These are phyloP conservation scores for Discostella pseudostelligera DNA, from an alignment of 108 stramenopile species.

Conservation along the genomic window DNA sequence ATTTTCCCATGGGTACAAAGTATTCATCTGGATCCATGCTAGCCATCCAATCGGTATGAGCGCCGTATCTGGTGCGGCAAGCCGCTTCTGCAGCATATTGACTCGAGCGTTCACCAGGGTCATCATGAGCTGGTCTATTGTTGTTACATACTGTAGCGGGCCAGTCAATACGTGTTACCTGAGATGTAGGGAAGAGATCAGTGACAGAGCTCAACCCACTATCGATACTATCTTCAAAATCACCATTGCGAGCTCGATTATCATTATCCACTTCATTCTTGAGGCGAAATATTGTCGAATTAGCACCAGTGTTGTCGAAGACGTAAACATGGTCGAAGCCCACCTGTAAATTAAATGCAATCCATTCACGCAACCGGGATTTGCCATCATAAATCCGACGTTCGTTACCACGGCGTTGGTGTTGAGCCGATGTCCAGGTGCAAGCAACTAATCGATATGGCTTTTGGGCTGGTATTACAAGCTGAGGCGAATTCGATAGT, in stretches of 20 bases:
- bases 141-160: constrained; percentile 54
- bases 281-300: constrained; percentile 48
- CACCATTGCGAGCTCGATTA: neutral
- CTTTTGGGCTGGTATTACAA: constrained; percentile 23
- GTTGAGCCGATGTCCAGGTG: constrained; percentile 68
- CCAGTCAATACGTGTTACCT: constrained; percentile 55
- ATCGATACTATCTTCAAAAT: constrained; percentile 7
- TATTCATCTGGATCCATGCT: constrained; percentile 57
- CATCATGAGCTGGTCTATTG: constrained; percentile 49
- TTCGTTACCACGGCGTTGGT: constrained; percentile 63
- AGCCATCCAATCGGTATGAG: constrained; percentile 51
- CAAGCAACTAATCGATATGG: constrained; percentile 61
- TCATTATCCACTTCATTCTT: constrained; percentile 42
- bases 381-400: constrained; percentile 41
- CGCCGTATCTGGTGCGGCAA: constrained; percentile 46
- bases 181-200: constrained; percentile 56
- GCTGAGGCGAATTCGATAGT: too few species aligned
- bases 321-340: constrained; percentile 52
- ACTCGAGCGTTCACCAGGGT: constrained; percentile 49
- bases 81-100: constrained; percentile 56
- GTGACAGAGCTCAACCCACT: constrained; percentile 49
- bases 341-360: constrained; percentile 34
- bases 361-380: constrained; percentile 47
- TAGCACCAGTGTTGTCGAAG: constrained; percentile 50
- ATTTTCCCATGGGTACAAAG: constrained; percentile 49